Evolutionary conservation across 1,284 basidiomycete genomes (phyloP).

Genomic region (Phlebopus sp.): DNA sequence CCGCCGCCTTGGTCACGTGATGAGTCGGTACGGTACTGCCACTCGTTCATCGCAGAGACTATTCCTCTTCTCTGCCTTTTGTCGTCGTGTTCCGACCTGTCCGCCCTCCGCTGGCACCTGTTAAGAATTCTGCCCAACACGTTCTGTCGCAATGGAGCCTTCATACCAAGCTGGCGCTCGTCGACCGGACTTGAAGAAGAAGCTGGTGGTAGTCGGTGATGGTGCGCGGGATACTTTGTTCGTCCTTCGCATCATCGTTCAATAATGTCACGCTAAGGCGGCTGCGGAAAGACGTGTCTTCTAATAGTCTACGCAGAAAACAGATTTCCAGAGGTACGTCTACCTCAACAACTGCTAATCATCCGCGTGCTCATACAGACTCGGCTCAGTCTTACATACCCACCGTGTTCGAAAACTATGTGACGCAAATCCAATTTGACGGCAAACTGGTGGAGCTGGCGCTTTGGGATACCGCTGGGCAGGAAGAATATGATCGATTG

Average conservation of each 20-base stretch:
- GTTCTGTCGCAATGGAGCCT: constrained; percentile 20
- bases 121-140: not conserved
- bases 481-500: constrained; percentile 96
- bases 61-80: not conserved
- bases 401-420: constrained; percentile 97
- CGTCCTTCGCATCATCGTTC: constrained; percentile 32
- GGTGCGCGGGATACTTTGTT: constrained; percentile 53
- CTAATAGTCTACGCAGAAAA: constrained; percentile 96
- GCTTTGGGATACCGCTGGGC: constrained; percentile 97
- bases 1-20: constrained; percentile 16
- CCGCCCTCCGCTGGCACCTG: constrained; percentile 1
- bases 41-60: not conserved
- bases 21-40: not conserved
- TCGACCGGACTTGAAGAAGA: constrained; percentile 81
- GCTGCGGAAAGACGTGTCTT: constrained; percentile 87
- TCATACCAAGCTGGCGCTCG: constrained; percentile 27
- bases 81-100: not conserved
- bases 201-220: constrained; percentile 89
- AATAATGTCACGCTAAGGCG: constrained; percentile 46
- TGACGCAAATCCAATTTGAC: constrained; percentile 87
- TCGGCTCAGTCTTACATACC: constrained; percentile 87
- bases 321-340: constrained; percentile 90
- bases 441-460: constrained; percentile 92
- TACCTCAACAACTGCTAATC: constrained; percentile 9
- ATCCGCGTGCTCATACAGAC: constrained; percentile 10